phyloP scores from a whole-genome alignment of 176 grass and related monocot species.

The Musa beccarii region DNA sequence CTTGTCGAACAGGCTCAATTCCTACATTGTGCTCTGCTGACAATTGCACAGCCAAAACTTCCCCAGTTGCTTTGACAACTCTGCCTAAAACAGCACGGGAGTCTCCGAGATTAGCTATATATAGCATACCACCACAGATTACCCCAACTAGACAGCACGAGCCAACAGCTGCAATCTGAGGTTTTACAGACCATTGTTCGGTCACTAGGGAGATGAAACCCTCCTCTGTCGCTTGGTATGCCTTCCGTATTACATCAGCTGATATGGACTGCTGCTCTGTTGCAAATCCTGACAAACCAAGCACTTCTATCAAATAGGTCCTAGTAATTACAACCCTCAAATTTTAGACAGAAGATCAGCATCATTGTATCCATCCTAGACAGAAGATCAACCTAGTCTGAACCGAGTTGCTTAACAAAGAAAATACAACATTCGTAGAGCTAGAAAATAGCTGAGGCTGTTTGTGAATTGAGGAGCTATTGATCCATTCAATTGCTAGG shows the following conservation, averaged over 20 bases:
- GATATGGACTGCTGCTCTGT: constrained; percentile 78
- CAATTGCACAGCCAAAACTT: constrained; percentile 75
- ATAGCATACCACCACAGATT: constrained; percentile 59
- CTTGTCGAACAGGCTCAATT: constrained; percentile 70
- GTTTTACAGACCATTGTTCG: constrained; percentile 74
- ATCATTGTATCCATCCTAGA: not conserved
- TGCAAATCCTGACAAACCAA: constrained; percentile 43
- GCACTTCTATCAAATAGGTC: not conserved
- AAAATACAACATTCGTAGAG: not conserved
- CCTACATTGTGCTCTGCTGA: constrained; percentile 89
- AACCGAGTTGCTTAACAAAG: not conserved
- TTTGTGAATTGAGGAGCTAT: not conserved
- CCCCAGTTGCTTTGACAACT: constrained; percentile 77
- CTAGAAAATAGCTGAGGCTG: not conserved
- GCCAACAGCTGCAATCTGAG: constrained; percentile 87
- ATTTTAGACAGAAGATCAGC: not conserved
- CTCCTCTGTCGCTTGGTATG: constrained; percentile 91
- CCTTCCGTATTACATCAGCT: constrained; percentile 76
- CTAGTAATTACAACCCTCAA: not conserved
- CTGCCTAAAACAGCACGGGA: constrained; percentile 71
- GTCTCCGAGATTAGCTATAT: constrained; percentile 77
- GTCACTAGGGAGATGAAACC: constrained; percentile 80
- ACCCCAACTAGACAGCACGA: constrained; percentile 88
- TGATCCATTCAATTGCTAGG: not conserved
- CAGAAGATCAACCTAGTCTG: too few relatives aligned